These are phyloP conservation scores for Aspergillus cristatus DNA, from an alignment of 495 filamentous ascomycete species.

Conservation along the genomic window DNA sequence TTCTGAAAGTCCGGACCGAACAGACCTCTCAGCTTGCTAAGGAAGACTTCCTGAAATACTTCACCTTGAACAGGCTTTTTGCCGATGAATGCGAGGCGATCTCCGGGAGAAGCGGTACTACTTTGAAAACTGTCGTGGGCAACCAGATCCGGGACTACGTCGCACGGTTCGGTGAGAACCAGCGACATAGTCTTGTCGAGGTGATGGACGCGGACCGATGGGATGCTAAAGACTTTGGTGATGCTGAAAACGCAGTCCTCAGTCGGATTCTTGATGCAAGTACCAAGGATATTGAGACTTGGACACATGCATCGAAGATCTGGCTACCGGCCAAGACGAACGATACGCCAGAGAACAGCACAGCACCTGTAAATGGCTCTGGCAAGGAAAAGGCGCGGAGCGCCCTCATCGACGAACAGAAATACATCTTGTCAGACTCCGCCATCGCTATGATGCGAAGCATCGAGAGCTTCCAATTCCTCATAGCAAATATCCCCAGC, in stretches of 20 bases:
- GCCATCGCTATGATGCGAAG: constrained; percentile 69
- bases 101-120: constrained; percentile 74
- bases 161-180: constrained; percentile 58
- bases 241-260: constrained; percentile 54
- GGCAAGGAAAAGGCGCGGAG: constrained; percentile 60
- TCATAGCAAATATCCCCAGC: constrained; percentile 75
- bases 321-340: constrained; percentile 46
- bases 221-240: constrained; percentile 78
- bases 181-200: constrained; percentile 71
- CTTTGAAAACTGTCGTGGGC: constrained; percentile 81
- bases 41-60: constrained; percentile 79
- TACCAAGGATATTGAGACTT: constrained; percentile 67
- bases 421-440: constrained; percentile 77
- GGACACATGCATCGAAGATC: constrained; percentile 61
- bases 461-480: constrained; percentile 70
- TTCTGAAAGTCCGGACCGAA: constrained; percentile 85
- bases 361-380: constrained; percentile 39
- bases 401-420: constrained; percentile 75
- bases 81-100: constrained; percentile 96
- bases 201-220: constrained; percentile 86
- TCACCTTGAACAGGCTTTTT: constrained; percentile 87
- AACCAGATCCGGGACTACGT: constrained; percentile 89
- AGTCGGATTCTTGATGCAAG: constrained; percentile 64
- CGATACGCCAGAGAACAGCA: constrained; percentile 21
- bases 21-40: constrained; percentile 66